Evolutionary conservation across 805 yeast genomes (phyloP).

Genomic region (Danielozyma ontarioensis): DNA sequence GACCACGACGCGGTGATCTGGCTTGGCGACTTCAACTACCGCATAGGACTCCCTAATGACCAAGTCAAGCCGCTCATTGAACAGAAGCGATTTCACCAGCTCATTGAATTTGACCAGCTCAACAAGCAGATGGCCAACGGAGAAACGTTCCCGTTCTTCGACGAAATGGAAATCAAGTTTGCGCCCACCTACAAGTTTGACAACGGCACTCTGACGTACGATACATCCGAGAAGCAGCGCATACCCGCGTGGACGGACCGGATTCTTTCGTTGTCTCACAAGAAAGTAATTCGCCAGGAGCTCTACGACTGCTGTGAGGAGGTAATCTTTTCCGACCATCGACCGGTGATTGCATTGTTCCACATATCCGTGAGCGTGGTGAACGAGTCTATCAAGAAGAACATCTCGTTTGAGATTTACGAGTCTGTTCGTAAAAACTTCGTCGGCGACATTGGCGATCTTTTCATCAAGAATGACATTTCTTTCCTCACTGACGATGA

Average conservation of each 20-base stretch:
- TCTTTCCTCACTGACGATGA: slow-evolving; percentile 21
- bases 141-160: slow-evolving; percentile 69
- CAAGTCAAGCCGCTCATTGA: slow-evolving; percentile 53
- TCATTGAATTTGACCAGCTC: slow-evolving; percentile 75
- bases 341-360: slow-evolving; percentile 80
- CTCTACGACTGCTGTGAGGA: slow-evolving; percentile 55
- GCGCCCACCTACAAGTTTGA: slow-evolving; percentile 95
- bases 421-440: slow-evolving; percentile 45
- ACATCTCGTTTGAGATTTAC: slow-evolving; percentile 55
- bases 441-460: slow-evolving; percentile 36
- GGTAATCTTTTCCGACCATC: slow-evolving; percentile 76
- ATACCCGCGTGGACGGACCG: slow-evolving; percentile 99
- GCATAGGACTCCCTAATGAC: slow-evolving; percentile 69
- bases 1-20: slow-evolving; percentile 84
- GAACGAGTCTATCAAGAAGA: slow-evolving; percentile 54
- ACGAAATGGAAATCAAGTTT: slow-evolving; percentile 74
- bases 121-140: slow-evolving; percentile 67
- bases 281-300: slow-evolving; percentile 52
- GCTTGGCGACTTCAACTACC: slow-evolving; percentile 91
- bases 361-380: slow-evolving; percentile 58
- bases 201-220: slow-evolving; percentile 76
- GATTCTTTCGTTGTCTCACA: slow-evolving; percentile 55
- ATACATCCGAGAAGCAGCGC: slow-evolving; percentile 85
- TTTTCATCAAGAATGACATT: slow-evolving; percentile 23
- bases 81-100: slow-evolving; percentile 40